Evolutionary conservation across 768 basidiomycete species (phyloP).

Genomic region (Megacollybia marginata): DNA sequence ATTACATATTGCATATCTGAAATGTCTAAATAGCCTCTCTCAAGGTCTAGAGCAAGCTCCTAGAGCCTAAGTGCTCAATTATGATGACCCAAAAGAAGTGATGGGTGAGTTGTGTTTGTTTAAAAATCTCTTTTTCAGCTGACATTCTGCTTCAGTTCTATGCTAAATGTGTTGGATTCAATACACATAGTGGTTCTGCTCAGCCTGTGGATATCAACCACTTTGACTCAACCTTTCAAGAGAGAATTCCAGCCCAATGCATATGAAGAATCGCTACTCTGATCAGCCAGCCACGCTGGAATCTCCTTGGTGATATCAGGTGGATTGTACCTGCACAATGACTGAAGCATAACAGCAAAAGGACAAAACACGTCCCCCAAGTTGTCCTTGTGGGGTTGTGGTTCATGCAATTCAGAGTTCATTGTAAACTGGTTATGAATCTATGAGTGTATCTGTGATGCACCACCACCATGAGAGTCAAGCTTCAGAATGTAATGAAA

Average conservation of each 20-base stretch:
- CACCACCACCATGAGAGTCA: slow-evolving; percentile 16
- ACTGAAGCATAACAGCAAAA: not conserved
- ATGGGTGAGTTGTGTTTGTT: no score
- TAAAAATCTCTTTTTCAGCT: no score
- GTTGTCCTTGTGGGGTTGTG: slow-evolving; percentile 33
- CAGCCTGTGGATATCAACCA: not conserved
- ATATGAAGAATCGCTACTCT: not conserved
- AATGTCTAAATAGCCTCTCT: no score
- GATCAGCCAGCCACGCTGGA: not conserved
- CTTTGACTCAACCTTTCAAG: not conserved
- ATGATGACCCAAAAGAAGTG: no score
- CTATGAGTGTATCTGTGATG: slow-evolving; percentile 24
- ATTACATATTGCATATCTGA: no score
- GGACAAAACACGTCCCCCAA: slow-evolving; percentile 35
- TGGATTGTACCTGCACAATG: not conserved
- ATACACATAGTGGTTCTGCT: no score
- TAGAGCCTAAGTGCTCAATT: no score
- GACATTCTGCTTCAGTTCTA: no score
- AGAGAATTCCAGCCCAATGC: not conserved
- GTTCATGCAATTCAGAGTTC: slow-evolving; percentile 40
- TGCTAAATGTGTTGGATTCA: no score
- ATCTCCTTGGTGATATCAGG: not conserved
- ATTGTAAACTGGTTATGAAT: slow-evolving; percentile 42
- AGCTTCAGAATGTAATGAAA: slow-evolving; percentile 41
- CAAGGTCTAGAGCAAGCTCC: no score